Evolutionary conservation across 805 yeast species (phyloP), one percentile per base, ranked within the genome.

Genomic region (Candida montana): DNA sequence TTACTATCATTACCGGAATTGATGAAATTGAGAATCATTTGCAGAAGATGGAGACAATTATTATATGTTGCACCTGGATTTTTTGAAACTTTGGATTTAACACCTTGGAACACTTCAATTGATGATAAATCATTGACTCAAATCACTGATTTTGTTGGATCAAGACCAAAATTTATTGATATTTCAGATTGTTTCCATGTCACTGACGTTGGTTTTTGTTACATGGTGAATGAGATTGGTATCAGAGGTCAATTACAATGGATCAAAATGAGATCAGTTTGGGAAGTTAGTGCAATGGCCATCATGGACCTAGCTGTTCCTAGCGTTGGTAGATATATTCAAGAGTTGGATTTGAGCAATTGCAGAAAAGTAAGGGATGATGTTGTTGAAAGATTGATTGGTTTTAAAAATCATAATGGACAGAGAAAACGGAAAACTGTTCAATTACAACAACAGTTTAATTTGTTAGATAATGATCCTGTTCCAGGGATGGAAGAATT

Each of bases 211-310:
- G 88, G 90, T 0, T 84, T 84, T 58, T 72, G 79, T 34, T 79
- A 78, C 53, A 66, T 84, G 68, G 77, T 83, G 17, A 81, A 78
- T 51, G 85, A 82, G 50, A 71, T 82, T 41, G 89, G 89, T 2
- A 77, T 81, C 50, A 57, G 77, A 31, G 88, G 88, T 3, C 67
- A 69, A 26, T 71, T 84, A 34, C 65, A 67, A 40, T 61, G 62
- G 9, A 62, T 84, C 37, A 71, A 69, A 45, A 81, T 83, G 88
- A 69, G 68, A 46, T 77, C 84, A 13, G 81, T 76, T 36, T 83
- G 91, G 91, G 86, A 81, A 50, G 77, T 84, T 8, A 75, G 81
- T 45, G 86, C 88, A 2, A 80, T 82, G 86, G 84, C 90, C 3
- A 81, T 83, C 24, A 81, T 83, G 88, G 91, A 84, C 57, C 60